Evolutionary conservation across 345 rosid species (phyloP), one percentile per base, ranked within the genome.

Genomic region (Ceriops decandra): DNA sequence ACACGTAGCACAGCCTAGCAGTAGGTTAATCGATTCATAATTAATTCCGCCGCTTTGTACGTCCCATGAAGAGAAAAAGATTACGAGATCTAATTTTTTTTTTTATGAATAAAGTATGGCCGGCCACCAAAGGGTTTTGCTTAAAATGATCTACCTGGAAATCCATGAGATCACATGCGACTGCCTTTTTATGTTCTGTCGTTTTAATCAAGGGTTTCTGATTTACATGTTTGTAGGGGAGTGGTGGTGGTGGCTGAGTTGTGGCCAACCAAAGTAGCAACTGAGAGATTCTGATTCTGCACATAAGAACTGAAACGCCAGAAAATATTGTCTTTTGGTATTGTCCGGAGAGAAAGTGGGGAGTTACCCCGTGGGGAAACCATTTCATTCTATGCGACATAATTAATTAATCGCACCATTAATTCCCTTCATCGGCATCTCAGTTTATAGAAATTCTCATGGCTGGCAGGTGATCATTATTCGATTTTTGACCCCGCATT

Each of bases 251-350:
- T 1, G 22, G 42, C 30, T 52, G 47, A 33, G 42, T 13, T 35
- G 59, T 57, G 62, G 59, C 51, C 63, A 62, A 10, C 30, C 47
- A 19, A 5, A 5, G 67, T 21, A 33, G 67, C 74, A 64, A 52
- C 30, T 68, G 60, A 68, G 60, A 68, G 79, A 79, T 72, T 72
- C 77, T 62, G 69, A 65, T 72, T 68, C 75, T 38, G 35, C 51
- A n/a, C 24, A 62, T 56, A 27, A 11, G 49, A 62, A 5, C 32
- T 53, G 54, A 52, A 64, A 62, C 5, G 32, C 63, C 35, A n/a
- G 49, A 42, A 28, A 31, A 53, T 67, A 47, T 61, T 64, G 75
- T 60, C 75, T 56, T 57, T 17, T 53, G 62, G 51, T 31, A 30
- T 36, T 33, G 21, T 26, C 57, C 57, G n/a, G n/a, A 13, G 20